Evolutionary conservation across 805 yeast genomes (phyloP).

Genomic region (Jamesozyma piceae): DNA sequence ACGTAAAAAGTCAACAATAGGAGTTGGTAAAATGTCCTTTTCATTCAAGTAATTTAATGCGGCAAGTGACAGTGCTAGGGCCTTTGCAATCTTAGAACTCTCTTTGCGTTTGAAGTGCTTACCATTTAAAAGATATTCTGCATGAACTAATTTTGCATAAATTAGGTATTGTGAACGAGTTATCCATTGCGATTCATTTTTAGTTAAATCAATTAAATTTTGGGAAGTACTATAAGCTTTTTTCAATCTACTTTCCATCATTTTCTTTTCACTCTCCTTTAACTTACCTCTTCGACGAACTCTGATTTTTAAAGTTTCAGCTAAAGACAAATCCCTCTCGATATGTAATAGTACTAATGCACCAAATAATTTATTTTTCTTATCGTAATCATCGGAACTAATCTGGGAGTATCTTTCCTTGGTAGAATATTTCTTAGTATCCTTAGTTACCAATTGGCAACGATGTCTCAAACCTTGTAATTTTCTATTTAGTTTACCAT

Average conservation of each 20-base stretch:
- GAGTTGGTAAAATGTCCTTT: constrained; percentile 10
- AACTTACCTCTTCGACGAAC: constrained; percentile 26
- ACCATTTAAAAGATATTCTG: constrained; percentile 29
- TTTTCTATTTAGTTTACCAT: constrained; percentile 50
- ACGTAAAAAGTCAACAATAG: constrained; percentile 16
- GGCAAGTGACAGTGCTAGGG: constrained; percentile 21
- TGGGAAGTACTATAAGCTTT: constrained; percentile 43
- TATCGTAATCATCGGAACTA: constrained; percentile 39
- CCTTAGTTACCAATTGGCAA: constrained; percentile 52
- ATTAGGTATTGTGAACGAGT: constrained; percentile 33
- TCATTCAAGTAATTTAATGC: constrained; percentile 16
- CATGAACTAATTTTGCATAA: constrained; percentile 43
- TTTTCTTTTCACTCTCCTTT: constrained; percentile 33
- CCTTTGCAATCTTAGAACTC: constrained; percentile 13
- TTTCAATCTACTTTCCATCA: constrained; percentile 57
- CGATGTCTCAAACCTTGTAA: constrained; percentile 57
- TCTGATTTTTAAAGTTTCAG: constrained; percentile 23
- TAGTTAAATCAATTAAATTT: constrained; percentile 35
- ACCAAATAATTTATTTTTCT: constrained; percentile 43
- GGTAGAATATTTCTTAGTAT: constrained; percentile 51
- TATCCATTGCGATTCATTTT: constrained; percentile 32
- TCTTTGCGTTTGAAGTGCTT: constrained; percentile 20
- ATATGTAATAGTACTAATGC: constrained; percentile 53
- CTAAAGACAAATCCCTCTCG: constrained; percentile 52
- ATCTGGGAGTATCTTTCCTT: constrained; percentile 41